These are phyloP conservation scores for Artomyces pyxidatus DNA, from an alignment of 768 basidiomycete species.

Conservation along the genomic window DNA sequence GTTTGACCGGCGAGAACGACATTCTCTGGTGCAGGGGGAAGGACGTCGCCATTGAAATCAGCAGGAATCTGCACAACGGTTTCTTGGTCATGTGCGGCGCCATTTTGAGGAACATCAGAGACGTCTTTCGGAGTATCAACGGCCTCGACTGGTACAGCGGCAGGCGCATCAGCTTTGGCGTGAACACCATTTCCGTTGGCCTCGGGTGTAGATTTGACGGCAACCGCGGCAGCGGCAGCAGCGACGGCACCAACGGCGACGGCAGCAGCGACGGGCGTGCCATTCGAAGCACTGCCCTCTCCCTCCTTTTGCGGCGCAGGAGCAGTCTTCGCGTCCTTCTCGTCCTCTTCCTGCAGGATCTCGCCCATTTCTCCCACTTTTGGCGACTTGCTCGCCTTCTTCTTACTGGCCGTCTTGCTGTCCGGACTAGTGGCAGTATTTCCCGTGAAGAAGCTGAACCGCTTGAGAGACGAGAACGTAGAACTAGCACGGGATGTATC, in stretches of 20 bases:
- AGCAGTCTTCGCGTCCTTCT: conserved; percentile 20
- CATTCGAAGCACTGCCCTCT: conserved; percentile 10
- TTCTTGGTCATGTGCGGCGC: neutral
- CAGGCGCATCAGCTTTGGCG: conserved; percentile 1
- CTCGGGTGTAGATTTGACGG: conserved; percentile 12
- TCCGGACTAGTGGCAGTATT: conserved; percentile 21
- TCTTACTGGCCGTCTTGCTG: conserved; percentile 19
- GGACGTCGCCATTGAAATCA: conserved; percentile 5
- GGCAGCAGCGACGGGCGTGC: conserved; percentile 12
- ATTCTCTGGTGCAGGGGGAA: conserved; percentile 24
- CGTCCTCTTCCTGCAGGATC: conserved; percentile 46
- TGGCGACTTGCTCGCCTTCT: conserved; percentile 25
- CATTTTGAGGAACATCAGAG: neutral
- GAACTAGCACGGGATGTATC: conserved; percentile 26
- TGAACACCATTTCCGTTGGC: conserved; percentile 15
- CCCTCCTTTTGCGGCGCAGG: conserved; percentile 25
- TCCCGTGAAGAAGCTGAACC: conserved; percentile 52
- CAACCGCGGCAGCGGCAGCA: conserved; percentile 9
- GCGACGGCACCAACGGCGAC: conserved; percentile 11
- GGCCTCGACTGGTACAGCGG: conserved; percentile 1
- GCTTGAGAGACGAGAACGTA: conserved; percentile 44
- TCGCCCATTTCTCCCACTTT: conserved; percentile 69
- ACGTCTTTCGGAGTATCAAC: neutral
- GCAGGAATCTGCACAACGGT: neutral
- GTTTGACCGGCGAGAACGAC: conserved; percentile 24